phyloP scores from a whole-genome alignment of 2,329 filamentous ascomycete species.

The Piedraia hortae region DNA sequence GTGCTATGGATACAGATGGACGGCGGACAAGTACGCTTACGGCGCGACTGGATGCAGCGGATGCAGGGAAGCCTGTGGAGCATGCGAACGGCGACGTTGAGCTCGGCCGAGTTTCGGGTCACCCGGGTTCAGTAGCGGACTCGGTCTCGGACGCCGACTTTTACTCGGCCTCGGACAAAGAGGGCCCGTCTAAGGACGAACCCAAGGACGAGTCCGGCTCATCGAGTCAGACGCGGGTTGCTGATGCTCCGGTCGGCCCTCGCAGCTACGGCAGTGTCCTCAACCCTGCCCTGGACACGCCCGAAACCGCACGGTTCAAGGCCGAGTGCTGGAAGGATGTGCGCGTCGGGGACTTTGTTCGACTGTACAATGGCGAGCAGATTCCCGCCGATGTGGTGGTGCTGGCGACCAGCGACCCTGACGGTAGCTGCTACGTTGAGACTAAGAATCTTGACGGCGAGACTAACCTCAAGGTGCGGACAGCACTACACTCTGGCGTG shows the following conservation, averaged over 20 bases:
- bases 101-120: conserved; percentile 28
- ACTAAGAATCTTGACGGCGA: conserved; percentile 96
- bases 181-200: conserved; percentile 4
- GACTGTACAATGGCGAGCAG: conserved; percentile 87
- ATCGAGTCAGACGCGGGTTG: conserved; percentile 1
- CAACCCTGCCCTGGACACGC: conserved; percentile 36
- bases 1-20: conserved; percentile 19
- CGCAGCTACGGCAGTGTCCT: conserved; percentile 42
- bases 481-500: conserved; percentile 64
- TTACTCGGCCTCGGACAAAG: conserved; percentile 5
- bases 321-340: conserved; percentile 88
- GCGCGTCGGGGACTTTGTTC: conserved; percentile 83
- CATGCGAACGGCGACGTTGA: conserved; percentile 43
- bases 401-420: conserved; percentile 71
- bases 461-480: conserved; percentile 86
- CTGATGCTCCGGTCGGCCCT: conserved; percentile 12
- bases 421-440: conserved; percentile 89
- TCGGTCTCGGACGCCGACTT: conserved; percentile 2
- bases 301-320: conserved; percentile 61
- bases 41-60: conserved; percentile 17
- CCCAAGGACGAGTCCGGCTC: conserved; percentile 1
- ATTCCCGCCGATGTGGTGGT: conserved; percentile 84
- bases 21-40: conserved; percentile 21
- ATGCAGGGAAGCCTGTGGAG: conserved; percentile 9
- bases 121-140: conserved; percentile 1